Evolutionary conservation across 108 stramenopile genomes (phyloP).

Genomic region (Cyclotella baltica): DNA sequence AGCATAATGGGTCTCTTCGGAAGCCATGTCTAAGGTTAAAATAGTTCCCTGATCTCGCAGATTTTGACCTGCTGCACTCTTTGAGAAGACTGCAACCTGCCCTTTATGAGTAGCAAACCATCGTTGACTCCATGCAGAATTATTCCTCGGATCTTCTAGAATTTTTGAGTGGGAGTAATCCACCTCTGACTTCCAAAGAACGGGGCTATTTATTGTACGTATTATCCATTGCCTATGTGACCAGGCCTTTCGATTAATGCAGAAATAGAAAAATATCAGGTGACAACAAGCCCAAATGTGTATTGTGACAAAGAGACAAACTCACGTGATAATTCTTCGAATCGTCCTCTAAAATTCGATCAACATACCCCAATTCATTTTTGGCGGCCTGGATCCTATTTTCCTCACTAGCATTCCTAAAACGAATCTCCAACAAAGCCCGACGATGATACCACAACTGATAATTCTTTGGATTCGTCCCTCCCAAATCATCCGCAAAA

Average conservation of each 20-base stretch:
- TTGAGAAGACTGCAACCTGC: conserved; percentile 12
- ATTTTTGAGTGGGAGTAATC: conserved; percentile 73
- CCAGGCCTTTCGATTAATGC: conserved; percentile 73
- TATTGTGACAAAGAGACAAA: background rate
- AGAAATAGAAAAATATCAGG: background rate
- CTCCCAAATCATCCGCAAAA: conserved; percentile 82
- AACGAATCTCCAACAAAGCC: conserved; percentile 78
- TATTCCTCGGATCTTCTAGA: conserved; percentile 91
- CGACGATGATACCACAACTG: conserved; percentile 99
- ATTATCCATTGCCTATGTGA: conserved; percentile 94
- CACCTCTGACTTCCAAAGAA: conserved; percentile 80
- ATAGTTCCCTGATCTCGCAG: conserved; percentile 23
- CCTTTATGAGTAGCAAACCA: conserved; percentile 92
- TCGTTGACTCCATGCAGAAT: conserved; percentile 98
- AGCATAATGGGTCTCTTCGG: conserved; percentile 72
- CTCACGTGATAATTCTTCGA: conserved; percentile 97
- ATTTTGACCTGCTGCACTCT: background rate
- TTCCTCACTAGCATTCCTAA: conserved; percentile 28
- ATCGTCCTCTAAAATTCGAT: conserved; percentile 82
- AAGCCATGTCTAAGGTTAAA: conserved; percentile 50
- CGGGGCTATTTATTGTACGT: conserved; percentile 57
- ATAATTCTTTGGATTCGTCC: conserved; percentile 97
- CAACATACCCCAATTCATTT: conserved; percentile 89
- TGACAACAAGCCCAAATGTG: conserved; percentile 2
- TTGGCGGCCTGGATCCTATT: conserved; percentile 39